Conservation (phyloP, 768 basidiomycete genomes). For the Gloeophyllum trabeum region DNA sequence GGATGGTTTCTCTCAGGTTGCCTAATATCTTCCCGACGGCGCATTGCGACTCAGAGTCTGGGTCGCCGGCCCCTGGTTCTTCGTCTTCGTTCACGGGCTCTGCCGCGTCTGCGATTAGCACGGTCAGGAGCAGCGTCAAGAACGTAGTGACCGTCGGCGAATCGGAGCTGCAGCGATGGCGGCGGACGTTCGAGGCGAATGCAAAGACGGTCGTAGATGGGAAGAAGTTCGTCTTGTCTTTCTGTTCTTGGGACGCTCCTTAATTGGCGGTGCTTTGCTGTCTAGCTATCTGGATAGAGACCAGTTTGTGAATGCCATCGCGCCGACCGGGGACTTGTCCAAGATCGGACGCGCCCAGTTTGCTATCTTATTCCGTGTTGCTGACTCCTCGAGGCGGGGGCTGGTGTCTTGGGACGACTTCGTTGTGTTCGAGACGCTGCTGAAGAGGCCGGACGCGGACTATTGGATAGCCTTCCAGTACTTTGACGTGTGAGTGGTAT, state of each 20-base stretch:
- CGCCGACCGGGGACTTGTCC: constrained; percentile 72
- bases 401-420: constrained; percentile 94
- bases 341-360: constrained; percentile 87
- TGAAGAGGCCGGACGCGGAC: constrained; percentile 93
- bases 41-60: constrained; percentile 37
- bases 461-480: constrained; percentile 96
- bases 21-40: constrained; percentile 34
- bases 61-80: constrained; percentile 19
- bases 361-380: constrained; percentile 81
- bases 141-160: constrained; percentile 64
- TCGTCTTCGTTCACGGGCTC: constrained; percentile 35
- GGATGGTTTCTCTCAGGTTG: too few relatives aligned
- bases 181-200: constrained; percentile 75
- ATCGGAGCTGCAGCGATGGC: constrained; percentile 82
- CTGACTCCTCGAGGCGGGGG: constrained; percentile 66
- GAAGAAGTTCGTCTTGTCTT: constrained; percentile 55
- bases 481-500: constrained; percentile 74
- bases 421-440: constrained; percentile 83
- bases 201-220: constrained; percentile 63
- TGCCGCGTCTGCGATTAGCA: constrained; percentile 36
- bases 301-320: constrained; percentile 92
- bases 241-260: not conserved
- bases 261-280: not conserved
- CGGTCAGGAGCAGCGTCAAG: constrained; percentile 58
- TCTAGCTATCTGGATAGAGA: constrained; percentile 76